phyloP scores from a whole-genome alignment of 805 yeast species.

The Starmerella sirachaensis region DNA sequence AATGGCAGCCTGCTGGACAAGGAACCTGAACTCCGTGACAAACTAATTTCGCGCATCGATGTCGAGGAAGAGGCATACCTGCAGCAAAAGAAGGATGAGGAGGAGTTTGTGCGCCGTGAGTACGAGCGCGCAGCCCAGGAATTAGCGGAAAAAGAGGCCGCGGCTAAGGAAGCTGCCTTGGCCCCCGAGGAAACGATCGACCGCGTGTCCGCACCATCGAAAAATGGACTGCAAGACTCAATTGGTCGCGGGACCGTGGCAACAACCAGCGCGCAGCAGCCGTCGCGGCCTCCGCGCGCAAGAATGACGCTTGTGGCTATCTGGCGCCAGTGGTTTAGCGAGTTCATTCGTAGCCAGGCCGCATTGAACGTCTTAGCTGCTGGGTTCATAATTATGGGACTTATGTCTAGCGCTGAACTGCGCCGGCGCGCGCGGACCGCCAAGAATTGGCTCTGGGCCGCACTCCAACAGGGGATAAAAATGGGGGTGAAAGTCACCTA shows the following conservation, averaged over 20 bases:
- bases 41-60: conserved; percentile 1
- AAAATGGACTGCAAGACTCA: too few relatives aligned
- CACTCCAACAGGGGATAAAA: conserved; percentile 6
- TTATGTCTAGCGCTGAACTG: conserved; percentile 5
- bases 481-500: conserved; percentile 20
- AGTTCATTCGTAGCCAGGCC: conserved; percentile 16
- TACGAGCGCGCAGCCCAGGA: conserved; percentile 1
- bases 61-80: conserved; percentile 7
- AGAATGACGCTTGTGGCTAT: conserved; percentile 1
- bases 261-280: not conserved
- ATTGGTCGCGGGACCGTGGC: not conserved
- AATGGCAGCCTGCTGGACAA: not conserved
- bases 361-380: conserved; percentile 10
- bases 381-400: conserved; percentile 7
- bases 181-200: too few relatives aligned
- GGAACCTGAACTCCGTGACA: not conserved
- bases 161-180: not conserved
- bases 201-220: too few relatives aligned
- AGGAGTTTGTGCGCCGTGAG: conserved; percentile 4
- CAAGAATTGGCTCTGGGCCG: conserved; percentile 13
- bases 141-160: not conserved
- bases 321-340: conserved; percentile 13
- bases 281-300: not conserved
- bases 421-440: conserved; percentile 5
- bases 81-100: conserved; percentile 3